Conservation (phyloP, 352 stramenopile genomes). For the Globisporangium echinulatum region DNA sequence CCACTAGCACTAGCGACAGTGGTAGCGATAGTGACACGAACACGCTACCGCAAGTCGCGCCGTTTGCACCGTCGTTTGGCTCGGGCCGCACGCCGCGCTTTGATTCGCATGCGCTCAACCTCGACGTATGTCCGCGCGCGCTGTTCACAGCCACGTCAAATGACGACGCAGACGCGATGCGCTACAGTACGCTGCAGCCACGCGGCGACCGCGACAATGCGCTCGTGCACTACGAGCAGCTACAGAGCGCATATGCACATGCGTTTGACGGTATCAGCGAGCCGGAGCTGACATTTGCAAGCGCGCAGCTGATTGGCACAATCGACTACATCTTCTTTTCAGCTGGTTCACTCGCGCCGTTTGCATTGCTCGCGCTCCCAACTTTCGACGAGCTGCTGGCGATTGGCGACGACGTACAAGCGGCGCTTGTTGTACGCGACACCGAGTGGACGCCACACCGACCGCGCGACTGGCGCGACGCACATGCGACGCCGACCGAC, state of each 20-base stretch:
- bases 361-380: conserved; percentile 51
- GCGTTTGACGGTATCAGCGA: conserved; percentile 54
- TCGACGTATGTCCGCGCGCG: conserved; percentile 30
- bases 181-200: conserved; percentile 28
- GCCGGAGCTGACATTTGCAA: conserved; percentile 64
- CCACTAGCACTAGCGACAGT: not conserved
- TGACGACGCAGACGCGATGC: conserved; percentile 15
- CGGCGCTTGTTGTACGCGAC: conserved; percentile 16
- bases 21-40: not conserved
- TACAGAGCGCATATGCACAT: conserved; percentile 65
- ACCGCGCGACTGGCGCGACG: conserved; percentile 24
- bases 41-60: conserved; percentile 31
- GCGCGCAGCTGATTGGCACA: conserved; percentile 44
- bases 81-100: conserved; percentile 66
- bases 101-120: conserved; percentile 32
- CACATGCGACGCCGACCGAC: conserved; percentile 16
- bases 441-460: conserved; percentile 38
- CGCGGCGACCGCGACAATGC: conserved; percentile 39
- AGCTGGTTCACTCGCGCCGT: conserved; percentile 33
- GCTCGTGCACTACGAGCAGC: conserved; percentile 53
- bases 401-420: conserved; percentile 31
- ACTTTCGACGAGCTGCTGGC: conserved; percentile 31
- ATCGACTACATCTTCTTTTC: conserved; percentile 88
- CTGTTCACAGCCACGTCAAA: not conserved
- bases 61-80: conserved; percentile 39